Evolutionary conservation across 1,139 yeast genomes (phyloP), one percentile per base, ranked within the genome.

Genomic region (Diutina sp.): DNA sequence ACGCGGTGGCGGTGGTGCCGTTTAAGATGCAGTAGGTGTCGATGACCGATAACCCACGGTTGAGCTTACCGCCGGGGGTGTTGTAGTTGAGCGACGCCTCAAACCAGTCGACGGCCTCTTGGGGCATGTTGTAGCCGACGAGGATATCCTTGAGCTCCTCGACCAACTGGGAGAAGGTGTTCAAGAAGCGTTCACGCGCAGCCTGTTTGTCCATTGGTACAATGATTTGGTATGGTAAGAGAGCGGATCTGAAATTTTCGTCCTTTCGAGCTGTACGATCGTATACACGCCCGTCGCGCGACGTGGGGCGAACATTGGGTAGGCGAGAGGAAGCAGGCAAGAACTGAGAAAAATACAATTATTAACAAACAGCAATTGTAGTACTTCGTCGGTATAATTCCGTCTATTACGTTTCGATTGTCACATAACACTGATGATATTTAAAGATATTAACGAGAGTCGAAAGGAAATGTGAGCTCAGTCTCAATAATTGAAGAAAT

Each of bases 21-120:
- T 87, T 87, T 67, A 95, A 78, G 58, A 93, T 80, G 60, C 85
- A 83, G 73, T 88, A 93, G 3, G 98, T 90, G 71, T 93, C 98
- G 60, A 93, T 85, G 16, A 95, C 99, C 46, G 97, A 88, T 61
- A 95, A 77, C 25, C 99, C 99, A 70, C 99, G 83, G 78, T 95
- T 95, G 67, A 91, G 80, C 72, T 95, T 95, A 55, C 99, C 99
- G 59, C 98, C 97, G 57, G 96, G 93, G 7, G 96, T 85, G 74
- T 95, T 95, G 77, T 93, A 88, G 64, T 85, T 73, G 69, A 93
- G 76, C 63, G 79, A 85, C 61, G 78, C 78, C 63, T 78, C 81
- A 72, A 83, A 90, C 99, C 99, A 93, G 46, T 81, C 83, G 60
- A 88, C 78, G 56, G 97, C 98, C 61, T 88, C 95, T 59, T 78